These are phyloP conservation scores for Apiotrichum gamsii DNA, from an alignment of 1,284 basidiomycete genomes.

Conservation along the genomic window DNA sequence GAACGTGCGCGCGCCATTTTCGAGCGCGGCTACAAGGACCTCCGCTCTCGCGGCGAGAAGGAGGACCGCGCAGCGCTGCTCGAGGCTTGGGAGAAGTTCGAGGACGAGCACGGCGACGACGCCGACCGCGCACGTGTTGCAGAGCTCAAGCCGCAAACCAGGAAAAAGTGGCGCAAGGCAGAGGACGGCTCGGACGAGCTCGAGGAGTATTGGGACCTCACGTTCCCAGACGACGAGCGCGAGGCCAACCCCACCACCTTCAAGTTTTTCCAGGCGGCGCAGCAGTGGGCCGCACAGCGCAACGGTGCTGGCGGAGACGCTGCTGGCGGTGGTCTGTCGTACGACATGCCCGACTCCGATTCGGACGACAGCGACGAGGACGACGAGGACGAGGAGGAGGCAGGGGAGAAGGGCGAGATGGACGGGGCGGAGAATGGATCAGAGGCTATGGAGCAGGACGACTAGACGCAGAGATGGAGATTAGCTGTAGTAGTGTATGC, in stretches of 20 bases:
- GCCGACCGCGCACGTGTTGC: conserved; percentile 71
- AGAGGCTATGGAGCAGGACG: conserved; percentile 19
- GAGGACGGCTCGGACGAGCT: conserved; percentile 75
- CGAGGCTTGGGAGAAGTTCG: conserved; percentile 89
- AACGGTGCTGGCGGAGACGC: conserved; percentile 17
- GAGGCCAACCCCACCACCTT: conserved; percentile 85
- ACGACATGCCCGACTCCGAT: conserved; percentile 40
- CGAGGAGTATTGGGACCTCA: conserved; percentile 86
- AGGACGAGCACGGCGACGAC: conserved; percentile 66
- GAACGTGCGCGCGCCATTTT: conserved; percentile 69
- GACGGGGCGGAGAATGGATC: conserved; percentile 15
- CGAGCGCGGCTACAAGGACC: conserved; percentile 74
- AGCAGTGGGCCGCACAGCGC: conserved; percentile 61
- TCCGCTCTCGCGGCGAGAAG: conserved; percentile 73
- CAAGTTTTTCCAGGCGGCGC: conserved; percentile 89
- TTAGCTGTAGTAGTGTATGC: conserved; percentile 2
- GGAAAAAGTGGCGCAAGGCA: conserved; percentile 73
- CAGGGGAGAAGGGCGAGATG: not conserved
- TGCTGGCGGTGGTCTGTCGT: conserved; percentile 22
- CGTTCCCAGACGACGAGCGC: conserved; percentile 89
- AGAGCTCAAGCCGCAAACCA: conserved; percentile 82
- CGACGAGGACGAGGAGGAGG: conserved; percentile 19
- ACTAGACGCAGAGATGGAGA: not conserved
- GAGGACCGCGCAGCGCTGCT: conserved; percentile 85
- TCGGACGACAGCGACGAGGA: conserved; percentile 28